phyloP scores from a whole-genome alignment of 345 rosid species.

The Ricinus communis region DNA sequence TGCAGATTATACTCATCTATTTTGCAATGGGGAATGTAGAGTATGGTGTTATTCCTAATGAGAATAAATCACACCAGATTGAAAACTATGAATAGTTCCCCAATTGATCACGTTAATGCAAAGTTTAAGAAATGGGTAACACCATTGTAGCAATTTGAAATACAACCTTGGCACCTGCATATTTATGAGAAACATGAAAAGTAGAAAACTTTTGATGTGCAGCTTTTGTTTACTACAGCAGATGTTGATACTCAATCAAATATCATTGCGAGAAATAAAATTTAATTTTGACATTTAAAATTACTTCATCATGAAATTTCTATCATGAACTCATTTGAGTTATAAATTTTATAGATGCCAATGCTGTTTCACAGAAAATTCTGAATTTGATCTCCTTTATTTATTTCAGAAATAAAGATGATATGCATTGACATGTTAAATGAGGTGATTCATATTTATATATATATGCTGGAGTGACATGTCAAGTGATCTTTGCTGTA shows the following conservation, averaged over 20 bases:
- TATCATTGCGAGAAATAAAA: neutral
- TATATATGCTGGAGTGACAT: neutral
- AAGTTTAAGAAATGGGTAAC: neutral
- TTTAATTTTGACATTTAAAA: neutral
- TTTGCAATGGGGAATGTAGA: neutral
- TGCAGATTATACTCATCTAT: neutral
- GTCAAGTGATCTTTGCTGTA: neutral
- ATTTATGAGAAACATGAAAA: neutral
- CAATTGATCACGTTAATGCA: neutral
- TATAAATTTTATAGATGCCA: neutral
- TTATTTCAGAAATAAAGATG: neutral
- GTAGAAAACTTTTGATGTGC: neutral
- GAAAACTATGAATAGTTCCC: neutral
- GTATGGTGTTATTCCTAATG: neutral
- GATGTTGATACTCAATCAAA: neutral
- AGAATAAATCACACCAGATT: neutral
- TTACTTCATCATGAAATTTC: neutral
- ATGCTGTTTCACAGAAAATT: neutral
- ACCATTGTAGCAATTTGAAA: too few relatives aligned
- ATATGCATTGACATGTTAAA: neutral
- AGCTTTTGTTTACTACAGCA: neutral
- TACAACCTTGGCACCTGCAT: neutral
- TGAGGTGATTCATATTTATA: neutral
- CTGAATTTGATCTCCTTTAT: constrained; percentile 4
- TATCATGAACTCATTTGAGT: neutral